These are phyloP conservation scores for Prunus mira DNA, from an alignment of 306 rosid species.

Conservation along the genomic window DNA sequence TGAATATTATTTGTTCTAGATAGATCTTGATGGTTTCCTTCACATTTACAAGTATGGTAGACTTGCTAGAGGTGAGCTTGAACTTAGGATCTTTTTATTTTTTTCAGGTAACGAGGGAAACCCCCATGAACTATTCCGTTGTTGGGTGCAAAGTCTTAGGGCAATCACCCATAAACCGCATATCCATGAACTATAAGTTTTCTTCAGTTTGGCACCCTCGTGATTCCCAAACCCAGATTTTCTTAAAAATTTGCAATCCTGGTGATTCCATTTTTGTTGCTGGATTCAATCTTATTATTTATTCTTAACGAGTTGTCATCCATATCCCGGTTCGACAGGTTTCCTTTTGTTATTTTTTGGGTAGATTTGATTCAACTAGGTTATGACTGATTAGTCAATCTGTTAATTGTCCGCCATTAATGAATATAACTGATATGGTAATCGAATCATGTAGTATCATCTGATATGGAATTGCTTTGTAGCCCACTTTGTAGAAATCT, in stretches of 20 bases:
- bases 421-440: neutral
- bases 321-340: neutral
- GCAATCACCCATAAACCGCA: too few species aligned
- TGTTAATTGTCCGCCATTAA: neutral
- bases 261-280: neutral
- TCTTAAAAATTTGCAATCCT: neutral
- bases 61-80: neutral
- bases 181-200: neutral
- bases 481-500: neutral
- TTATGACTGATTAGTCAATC: neutral
- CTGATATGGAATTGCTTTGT: neutral
- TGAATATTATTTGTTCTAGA: too few species aligned
- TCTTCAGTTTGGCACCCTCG: neutral
- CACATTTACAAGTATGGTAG: neutral
- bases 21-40: neutral
- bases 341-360: neutral
- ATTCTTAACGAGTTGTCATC: too few species aligned
- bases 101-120: neutral
- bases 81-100: neutral
- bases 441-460: neutral
- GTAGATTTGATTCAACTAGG: neutral
- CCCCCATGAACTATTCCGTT: neutral
- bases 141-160: neutral
- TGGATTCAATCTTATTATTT: too few species aligned
- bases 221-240: neutral